Conservation (phyloP, 2,329 filamentous ascomycete genomes). For the Paracamarosporium sp. region DNA sequence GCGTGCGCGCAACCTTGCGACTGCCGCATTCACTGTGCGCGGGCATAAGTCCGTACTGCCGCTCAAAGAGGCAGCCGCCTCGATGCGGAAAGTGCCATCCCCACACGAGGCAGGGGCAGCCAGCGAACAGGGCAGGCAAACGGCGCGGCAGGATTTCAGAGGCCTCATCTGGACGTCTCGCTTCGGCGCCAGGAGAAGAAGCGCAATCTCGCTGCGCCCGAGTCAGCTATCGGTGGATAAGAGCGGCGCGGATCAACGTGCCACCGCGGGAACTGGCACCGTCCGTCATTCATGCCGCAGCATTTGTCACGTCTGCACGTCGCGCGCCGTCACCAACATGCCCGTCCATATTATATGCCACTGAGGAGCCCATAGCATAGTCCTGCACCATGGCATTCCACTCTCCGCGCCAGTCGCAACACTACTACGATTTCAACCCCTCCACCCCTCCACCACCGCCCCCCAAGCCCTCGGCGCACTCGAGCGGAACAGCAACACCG, state of each 20-base stretch:
- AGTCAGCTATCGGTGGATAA: not conserved
- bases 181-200: not conserved
- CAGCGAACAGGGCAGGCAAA: conserved; percentile 13
- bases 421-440: conserved; percentile 49
- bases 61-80: conserved; percentile 8
- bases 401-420: conserved; percentile 46
- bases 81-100: conserved; percentile 9
- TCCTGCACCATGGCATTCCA: conserved; percentile 42
- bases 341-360: not conserved
- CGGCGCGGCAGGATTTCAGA: conserved; percentile 3
- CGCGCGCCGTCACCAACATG: not conserved
- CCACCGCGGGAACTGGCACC: conserved; percentile 1
- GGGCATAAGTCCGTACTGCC: conserved; percentile 6
- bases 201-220: not conserved
- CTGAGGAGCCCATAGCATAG: not conserved
- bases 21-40: conserved; percentile 11
- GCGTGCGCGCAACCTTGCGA: not conserved
- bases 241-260: conserved; percentile 8
- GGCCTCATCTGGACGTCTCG: conserved; percentile 7
- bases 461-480: conserved; percentile 51
- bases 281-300: conserved; percentile 4
- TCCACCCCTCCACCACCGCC: conserved; percentile 58
- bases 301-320: conserved; percentile 7
- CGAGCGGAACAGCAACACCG: conserved; percentile 50
- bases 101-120: conserved; percentile 11